Conservation (phyloP, 306 rosid genomes). For the Bauhinia variegata region DNA sequence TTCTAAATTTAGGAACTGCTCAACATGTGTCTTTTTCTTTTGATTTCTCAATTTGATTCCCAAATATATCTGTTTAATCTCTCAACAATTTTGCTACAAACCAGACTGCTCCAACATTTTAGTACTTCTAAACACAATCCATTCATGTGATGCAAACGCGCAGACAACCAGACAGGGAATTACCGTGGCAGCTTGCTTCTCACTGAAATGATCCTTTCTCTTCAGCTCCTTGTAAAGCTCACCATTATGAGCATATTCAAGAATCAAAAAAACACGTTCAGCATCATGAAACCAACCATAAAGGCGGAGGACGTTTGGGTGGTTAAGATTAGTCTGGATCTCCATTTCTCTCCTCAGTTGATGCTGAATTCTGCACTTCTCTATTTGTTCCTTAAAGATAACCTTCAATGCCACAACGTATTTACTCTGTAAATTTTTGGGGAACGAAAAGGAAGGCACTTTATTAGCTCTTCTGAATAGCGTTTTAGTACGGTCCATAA, state of each 20-base stretch:
- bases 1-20: no score
- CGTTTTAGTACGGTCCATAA: background rate
- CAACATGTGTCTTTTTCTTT: no score
- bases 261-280: constrained; percentile 75
- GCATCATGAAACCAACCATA: constrained; percentile 86
- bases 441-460: background rate
- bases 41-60: background rate
- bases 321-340: constrained; percentile 65
- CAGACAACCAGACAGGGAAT: background rate
- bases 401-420: constrained; percentile 78
- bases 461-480: background rate
- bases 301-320: constrained; percentile 70
- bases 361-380: constrained; percentile 67
- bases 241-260: constrained; percentile 85
- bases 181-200: constrained; percentile 81
- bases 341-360: constrained; percentile 85
- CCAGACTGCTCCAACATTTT: background rate
- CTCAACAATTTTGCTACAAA: constrained; percentile 8
- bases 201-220: constrained; percentile 50
- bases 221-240: constrained; percentile 74
- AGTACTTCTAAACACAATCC: no score
- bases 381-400: constrained; percentile 72
- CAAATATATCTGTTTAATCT: background rate
- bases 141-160: no score
- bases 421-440: constrained; percentile 85